Base-by-base conservation (phyloP, 1,139 yeast species). In the Magnusiomyces magnusii region DNA sequence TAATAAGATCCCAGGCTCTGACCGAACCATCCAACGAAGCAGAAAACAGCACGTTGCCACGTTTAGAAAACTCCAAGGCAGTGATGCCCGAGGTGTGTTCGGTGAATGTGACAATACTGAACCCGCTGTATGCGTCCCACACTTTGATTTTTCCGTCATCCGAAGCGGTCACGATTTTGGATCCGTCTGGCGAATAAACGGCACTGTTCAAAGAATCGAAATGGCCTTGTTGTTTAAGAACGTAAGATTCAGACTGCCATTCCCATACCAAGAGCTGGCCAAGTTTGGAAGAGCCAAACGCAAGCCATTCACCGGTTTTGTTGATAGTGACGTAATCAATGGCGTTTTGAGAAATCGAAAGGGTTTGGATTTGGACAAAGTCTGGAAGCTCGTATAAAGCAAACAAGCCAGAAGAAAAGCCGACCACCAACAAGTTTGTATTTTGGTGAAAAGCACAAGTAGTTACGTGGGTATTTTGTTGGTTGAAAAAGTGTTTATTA, bases 231-330 rank as follows among this genome's bases (percentile, higher is more conserved):
- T 93, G 99, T 71, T 93, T 92, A 65, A 93, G 78, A 53, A 93
- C 87, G 70, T 93, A 93, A 0, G 97, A 89, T 72, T 93, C 99
- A 2, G 96, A 88, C 75, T 93, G 97, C 99, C 99, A 93, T 78
- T 93, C 99, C 78, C 96, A 93, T 0, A 93, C 99, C 61, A 93
- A 76, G 58, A 93, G 76, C 73, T 93, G 99, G n/a, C 99, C 99
- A 44, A 89, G 75, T 67, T 85, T 86, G 23, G 92, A 77, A 0
- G 97, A 91, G 3, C 99, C 99, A 73, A 93, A 89, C 0, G 97
- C 96, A 54, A 95, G 76, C 99, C 99, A 93, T 73, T 93, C 99
- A 25, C 99, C 99, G 3, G 93, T 78, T 10, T 78, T 75, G 71
- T 93, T 93, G 56, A 93, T 81, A 24, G 84, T 75, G 2, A 93